Percentiles rank a stretch among this genome's conserved stretches.
These are phyloP conservation scores for Noccaea caerulescens DNA, from an alignment of 345 rosid species.

Conservation along the genomic window DNA sequence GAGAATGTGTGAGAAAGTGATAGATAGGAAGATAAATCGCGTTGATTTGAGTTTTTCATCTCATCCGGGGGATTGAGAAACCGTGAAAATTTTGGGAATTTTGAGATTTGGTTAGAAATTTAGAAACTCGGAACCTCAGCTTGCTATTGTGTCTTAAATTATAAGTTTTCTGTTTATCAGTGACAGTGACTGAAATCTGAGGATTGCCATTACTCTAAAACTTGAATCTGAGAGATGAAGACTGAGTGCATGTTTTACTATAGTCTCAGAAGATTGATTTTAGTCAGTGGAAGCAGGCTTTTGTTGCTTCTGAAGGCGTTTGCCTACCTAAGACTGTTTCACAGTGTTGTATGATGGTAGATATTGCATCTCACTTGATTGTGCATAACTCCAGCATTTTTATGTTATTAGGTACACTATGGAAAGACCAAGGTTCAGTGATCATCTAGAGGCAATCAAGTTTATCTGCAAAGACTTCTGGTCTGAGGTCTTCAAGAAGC, in stretches of 20 bases:
- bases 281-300: slow-evolving; percentile 7
- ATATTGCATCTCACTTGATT: slow-evolving; percentile 3
- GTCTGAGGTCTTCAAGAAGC: slow-evolving; percentile 98
- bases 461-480: slow-evolving; percentile 99
- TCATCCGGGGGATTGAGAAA: not conserved
- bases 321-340: not conserved
- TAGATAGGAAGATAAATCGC: not conserved
- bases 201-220: not conserved
- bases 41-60: slow-evolving; percentile 9
- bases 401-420: slow-evolving; percentile 70
- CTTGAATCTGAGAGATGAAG: not conserved
- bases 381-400: not conserved
- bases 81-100: slow-evolving; percentile 1
- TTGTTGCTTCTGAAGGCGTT: slow-evolving; percentile 18
- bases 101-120: not conserved
- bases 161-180: not conserved
- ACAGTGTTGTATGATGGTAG: not conserved
- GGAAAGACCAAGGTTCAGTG: slow-evolving; percentile 91
- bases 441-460: slow-evolving; percentile 96
- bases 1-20: slow-evolving; percentile 8
- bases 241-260: no score
- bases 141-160: slow-evolving; percentile 9
- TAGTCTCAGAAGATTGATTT: not conserved
- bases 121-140: slow-evolving; percentile 3
- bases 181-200: slow-evolving; percentile 6